phyloP scores from a whole-genome alignment of 129 eudicot genomes.

The Glebionis coronaria region DNA sequence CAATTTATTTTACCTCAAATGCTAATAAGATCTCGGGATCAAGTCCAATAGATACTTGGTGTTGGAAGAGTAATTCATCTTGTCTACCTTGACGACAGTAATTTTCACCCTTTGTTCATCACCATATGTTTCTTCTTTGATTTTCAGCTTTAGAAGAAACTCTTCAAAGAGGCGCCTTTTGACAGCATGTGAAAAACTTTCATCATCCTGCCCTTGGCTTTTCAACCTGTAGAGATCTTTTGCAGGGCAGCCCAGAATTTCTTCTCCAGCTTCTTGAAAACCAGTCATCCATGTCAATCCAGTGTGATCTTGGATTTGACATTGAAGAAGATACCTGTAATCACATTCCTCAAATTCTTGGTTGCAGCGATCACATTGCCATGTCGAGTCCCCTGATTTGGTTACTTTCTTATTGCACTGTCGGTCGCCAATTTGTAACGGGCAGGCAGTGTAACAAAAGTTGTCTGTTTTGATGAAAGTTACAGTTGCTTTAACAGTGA shows the following conservation, averaged over 20 bases:
- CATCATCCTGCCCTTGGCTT: constrained; percentile 49
- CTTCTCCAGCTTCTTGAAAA: constrained; percentile 88
- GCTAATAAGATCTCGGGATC: constrained; percentile 36
- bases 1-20: constrained; percentile 20
- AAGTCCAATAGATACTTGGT: constrained; percentile 53
- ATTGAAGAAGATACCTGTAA: constrained; percentile 84
- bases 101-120: constrained; percentile 85
- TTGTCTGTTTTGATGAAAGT: constrained; percentile 66
- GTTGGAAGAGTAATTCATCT: constrained; percentile 55
- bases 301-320: constrained; percentile 82
- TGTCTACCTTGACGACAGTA: constrained; percentile 75
- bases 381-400: constrained; percentile 58
- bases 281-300: constrained; percentile 94
- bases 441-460: constrained; percentile 94
- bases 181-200: constrained; percentile 44
- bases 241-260: constrained; percentile 75
- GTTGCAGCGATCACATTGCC: constrained; percentile 90
- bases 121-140: constrained; percentile 81
- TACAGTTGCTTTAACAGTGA: constrained; percentile 69
- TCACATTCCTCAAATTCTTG: constrained; percentile 94
- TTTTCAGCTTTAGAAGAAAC: constrained; percentile 63
- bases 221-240: constrained; percentile 66
- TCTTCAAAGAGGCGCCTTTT: constrained; percentile 51
- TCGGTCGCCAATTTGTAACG: constrained; percentile 67
- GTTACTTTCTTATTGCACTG: constrained; percentile 86